These are phyloP conservation scores for Claviceps maximensis DNA, from an alignment of 2,329 filamentous ascomycete genomes.

Conservation along the genomic window DNA sequence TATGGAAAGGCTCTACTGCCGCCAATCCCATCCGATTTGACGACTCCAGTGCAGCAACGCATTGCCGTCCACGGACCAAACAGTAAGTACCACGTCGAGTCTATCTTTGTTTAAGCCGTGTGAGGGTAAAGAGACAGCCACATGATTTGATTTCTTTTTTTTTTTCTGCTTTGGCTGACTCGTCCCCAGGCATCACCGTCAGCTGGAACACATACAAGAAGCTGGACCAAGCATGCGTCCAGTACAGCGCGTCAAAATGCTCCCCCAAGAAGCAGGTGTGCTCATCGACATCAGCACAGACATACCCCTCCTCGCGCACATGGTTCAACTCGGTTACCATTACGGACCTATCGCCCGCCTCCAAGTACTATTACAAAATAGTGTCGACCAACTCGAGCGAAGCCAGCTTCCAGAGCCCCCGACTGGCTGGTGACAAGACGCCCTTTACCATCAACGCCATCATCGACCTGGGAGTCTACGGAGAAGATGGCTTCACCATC, in stretches of 20 bases:
- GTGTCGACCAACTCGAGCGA: conserved; percentile 40
- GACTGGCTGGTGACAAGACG: conserved; percentile 38
- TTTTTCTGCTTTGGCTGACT: not conserved
- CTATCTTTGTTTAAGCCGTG: too few relatives aligned
- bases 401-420: conserved; percentile 39
- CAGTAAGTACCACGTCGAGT: conserved; percentile 22
- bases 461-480: conserved; percentile 36
- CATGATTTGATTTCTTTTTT: not conserved
- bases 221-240: conserved; percentile 32
- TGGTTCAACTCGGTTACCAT: conserved; percentile 37
- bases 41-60: conserved; percentile 41
- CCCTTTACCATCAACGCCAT: conserved; percentile 38
- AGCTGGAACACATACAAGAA: conserved; percentile 44
- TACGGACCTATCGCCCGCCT: conserved; percentile 32
- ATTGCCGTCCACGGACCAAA: conserved; percentile 35
- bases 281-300: conserved; percentile 28
- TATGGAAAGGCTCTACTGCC: conserved; percentile 24
- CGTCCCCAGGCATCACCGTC: conserved; percentile 32
- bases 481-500: conserved; percentile 20
- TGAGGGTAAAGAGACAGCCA: too few relatives aligned
- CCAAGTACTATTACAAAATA: conserved; percentile 49
- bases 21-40: conserved; percentile 31
- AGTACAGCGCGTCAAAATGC: conserved; percentile 32
- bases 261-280: conserved; percentile 28
- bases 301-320: conserved; percentile 41